Conservation (phyloP, 2,329 filamentous ascomycete species). For the Lasiodiplodia theobromae region DNA sequence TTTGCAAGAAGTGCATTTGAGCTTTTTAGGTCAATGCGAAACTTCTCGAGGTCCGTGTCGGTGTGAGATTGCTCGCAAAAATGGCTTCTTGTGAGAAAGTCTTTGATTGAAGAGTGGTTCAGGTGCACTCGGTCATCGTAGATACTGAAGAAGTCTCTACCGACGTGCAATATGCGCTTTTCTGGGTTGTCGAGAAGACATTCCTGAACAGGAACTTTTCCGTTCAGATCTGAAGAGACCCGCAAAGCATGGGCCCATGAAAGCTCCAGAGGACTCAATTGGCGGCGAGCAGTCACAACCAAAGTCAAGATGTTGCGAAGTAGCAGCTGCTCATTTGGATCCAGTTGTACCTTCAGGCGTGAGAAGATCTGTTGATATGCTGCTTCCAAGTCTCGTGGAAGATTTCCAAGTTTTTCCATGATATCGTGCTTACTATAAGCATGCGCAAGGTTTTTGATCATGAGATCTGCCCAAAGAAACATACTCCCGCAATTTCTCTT, state of each 20-base stretch:
- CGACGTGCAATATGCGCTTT: not conserved
- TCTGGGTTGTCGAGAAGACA: not conserved
- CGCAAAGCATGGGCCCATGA: slow-evolving; percentile 1
- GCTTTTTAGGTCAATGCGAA: not conserved
- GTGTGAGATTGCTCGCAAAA: too few species aligned
- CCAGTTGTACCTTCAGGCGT: not conserved
- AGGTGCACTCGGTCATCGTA: not conserved
- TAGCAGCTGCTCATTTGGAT: not conserved
- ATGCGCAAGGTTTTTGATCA: not conserved
- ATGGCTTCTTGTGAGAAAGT: not conserved
- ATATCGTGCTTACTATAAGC: not conserved
- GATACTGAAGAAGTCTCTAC: not conserved
- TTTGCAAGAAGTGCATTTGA: not conserved
- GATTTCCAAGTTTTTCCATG: not conserved
- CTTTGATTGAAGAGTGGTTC: slow-evolving; percentile 7
- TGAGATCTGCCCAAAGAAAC: slow-evolving; percentile 1
- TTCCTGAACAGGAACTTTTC: not conserved
- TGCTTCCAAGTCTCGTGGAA: not conserved
- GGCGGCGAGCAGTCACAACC: not conserved
- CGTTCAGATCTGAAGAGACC: too few species aligned
- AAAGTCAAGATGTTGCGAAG: not conserved
- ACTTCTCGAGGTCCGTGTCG: not conserved
- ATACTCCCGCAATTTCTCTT: not conserved
- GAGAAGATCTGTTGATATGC: not conserved
- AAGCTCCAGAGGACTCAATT: not conserved